These are phyloP conservation scores for Hypoxylon sp. DNA, from an alignment of 2,329 filamentous ascomycete species.

Conservation along the genomic window DNA sequence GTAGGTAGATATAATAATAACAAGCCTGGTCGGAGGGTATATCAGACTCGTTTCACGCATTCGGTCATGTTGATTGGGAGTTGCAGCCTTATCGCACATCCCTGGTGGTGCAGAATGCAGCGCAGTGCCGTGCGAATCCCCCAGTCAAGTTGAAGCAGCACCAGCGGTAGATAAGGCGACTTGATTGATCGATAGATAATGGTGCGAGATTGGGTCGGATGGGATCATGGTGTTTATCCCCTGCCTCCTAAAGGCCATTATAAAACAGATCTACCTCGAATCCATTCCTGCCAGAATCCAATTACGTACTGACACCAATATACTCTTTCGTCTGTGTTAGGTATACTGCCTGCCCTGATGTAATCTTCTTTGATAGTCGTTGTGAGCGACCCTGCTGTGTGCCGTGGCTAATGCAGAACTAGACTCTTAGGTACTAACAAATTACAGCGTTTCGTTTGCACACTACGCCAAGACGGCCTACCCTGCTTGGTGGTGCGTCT, in stretches of 20 bases:
- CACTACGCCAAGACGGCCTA: slow-evolving; percentile 33
- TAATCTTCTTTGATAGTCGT: slow-evolving; percentile 21
- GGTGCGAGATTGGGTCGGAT: slow-evolving; percentile 48
- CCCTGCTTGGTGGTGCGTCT: slow-evolving; percentile 22
- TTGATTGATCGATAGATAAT: slow-evolving; percentile 41
- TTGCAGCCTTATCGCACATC: slow-evolving; percentile 54
- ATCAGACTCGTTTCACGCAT: slow-evolving; percentile 45
- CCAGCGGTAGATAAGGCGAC: slow-evolving; percentile 50
- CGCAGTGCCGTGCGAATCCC: slow-evolving; percentile 35
- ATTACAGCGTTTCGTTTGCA: slow-evolving; percentile 41
- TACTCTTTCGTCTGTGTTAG: neutral
- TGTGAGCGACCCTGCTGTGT: slow-evolving; percentile 13
- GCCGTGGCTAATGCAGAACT: slow-evolving; percentile 5
- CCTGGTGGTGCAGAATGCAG: slow-evolving; percentile 41
- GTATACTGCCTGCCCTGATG: neutral
- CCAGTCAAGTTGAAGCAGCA: slow-evolving; percentile 28
- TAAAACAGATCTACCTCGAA: slow-evolving; percentile 29
- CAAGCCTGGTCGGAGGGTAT: slow-evolving; percentile 42
- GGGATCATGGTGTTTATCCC: slow-evolving; percentile 37
- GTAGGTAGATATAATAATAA: slow-evolving; percentile 34
- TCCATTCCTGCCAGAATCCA: slow-evolving; percentile 7
- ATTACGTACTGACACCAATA: slow-evolving; percentile 16
- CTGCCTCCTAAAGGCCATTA: slow-evolving; percentile 16
- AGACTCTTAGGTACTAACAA: slow-evolving; percentile 8
- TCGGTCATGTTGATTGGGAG: slow-evolving; percentile 46